Conservation (phyloP, 345 rosid genomes). For the Camelina laxa region DNA sequence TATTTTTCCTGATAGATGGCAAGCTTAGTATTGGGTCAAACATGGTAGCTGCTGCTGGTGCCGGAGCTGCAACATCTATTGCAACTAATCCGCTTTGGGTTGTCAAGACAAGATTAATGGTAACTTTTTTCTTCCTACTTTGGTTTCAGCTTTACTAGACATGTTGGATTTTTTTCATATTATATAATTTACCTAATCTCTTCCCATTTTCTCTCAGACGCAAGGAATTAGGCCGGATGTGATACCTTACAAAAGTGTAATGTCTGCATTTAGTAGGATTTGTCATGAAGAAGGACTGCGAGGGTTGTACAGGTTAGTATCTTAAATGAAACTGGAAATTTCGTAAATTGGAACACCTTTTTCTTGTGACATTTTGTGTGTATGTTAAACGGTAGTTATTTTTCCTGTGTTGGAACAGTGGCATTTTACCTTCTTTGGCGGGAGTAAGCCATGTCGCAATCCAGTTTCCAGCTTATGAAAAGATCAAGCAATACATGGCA, state of each 20-base stretch:
- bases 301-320: conserved; percentile 84
- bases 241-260: conserved; percentile 77
- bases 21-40: conserved; percentile 71
- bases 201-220: conserved; percentile 42
- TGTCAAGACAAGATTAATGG: conserved; percentile 97
- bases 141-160: conserved; percentile 12
- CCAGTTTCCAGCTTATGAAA: conserved; percentile 95
- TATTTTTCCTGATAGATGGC: conserved; percentile 51
- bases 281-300: conserved; percentile 82
- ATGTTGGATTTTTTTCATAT: background rate
- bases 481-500: conserved; percentile 83
- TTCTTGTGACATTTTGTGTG: conserved; percentile 1
- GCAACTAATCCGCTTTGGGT: conserved; percentile 97
- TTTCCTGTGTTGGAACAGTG: conserved; percentile 64
- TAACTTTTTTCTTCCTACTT: conserved; percentile 44
- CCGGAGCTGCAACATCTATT: conserved; percentile 91
- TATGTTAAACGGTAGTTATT: conserved; percentile 7
- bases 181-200: conserved; percentile 2
- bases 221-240: conserved; percentile 78
- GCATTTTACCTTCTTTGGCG: conserved; percentile 86
- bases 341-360: background rate
- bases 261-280: conserved; percentile 84
- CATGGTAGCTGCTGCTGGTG: conserved; percentile 92
- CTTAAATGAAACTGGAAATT: conserved; percentile 9
- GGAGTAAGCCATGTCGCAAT: conserved; percentile 96